These are phyloP conservation scores for slime mould (Dictyostelium discoideum) DNA, from an alignment of 78 protist genomes.

Conservation along the genomic window DNA sequence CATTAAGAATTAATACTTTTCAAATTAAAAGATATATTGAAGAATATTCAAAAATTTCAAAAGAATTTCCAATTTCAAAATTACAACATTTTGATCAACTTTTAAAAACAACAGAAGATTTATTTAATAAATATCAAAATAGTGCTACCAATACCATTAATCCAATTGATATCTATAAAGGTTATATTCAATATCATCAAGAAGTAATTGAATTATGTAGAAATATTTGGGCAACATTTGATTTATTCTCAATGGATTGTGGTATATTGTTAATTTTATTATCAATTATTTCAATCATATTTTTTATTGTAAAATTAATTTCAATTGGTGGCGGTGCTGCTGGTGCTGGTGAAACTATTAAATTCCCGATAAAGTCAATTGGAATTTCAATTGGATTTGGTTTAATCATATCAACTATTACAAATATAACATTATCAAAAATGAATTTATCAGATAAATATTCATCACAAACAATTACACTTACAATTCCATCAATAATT, in stretches of 20 bases:
- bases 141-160: background rate
- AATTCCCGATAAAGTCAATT: constrained; percentile 19
- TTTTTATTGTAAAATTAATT: background rate
- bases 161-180: background rate
- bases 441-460: background rate
- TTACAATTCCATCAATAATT: background rate
- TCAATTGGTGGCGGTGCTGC: background rate
- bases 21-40: constrained; percentile 66
- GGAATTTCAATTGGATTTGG: background rate
- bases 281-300: background rate
- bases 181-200: constrained; percentile 15
- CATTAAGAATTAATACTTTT: constrained; percentile 40
- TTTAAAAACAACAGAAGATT: background rate
- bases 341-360: background rate
- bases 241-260: constrained; percentile 28
- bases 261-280: constrained; percentile 35
- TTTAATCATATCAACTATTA: background rate
- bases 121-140: background rate
- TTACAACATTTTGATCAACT: background rate
- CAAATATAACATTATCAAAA: background rate
- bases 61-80: constrained; percentile 2
- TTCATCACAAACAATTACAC: background rate
- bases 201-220: constrained; percentile 58
- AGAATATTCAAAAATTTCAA: constrained; percentile 19
- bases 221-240: constrained; percentile 80